Base-by-base conservation (phyloP, 2,329 filamentous ascomycete genomes). In the Cladosporium halotolerans region DNA sequence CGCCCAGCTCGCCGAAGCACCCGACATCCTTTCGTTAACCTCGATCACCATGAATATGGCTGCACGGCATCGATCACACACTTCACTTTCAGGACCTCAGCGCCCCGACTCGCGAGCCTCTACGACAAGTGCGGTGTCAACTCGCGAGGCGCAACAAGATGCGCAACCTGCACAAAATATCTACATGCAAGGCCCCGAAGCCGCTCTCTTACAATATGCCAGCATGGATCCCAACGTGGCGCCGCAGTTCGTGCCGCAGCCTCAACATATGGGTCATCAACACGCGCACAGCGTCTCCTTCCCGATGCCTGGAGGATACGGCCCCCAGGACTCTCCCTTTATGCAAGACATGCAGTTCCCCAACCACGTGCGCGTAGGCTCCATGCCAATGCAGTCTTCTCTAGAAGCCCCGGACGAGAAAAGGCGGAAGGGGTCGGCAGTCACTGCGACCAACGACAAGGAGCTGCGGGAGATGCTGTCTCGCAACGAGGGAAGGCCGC, bases 381-480 rank as follows among this genome's bases (percentile, higher is more conserved):
- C 66, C 5, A 58, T 63, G 18, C 59, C 65, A 7, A 34, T 62
- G 7, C 57, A 59, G 19, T 52, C 56, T 13, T 55, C 56, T 3
- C 53, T 58, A 10, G 64, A 66, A 39, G 64, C 72, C 38, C 61
- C 64, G 4, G 73, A 76, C 23, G 73, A 74, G 23, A 73, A 73
- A 62, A 75, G 77, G 38, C 71, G 78, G 68, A 76, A 80, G 28
- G 71, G 73, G n/a, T 77, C 80, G 28, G 79, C 84, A 45, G 84
- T 85, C 13, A 89, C 83, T 58, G 86, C 86, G 2, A 89, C 88
- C 59, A 91, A 91, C 62, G 88, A 91, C 68, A 77, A 87, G 55
- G 88, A 92, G 68, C 84, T 92, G 79, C 80, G 87, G 41, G 84
- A 88, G 63, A 76, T 92, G 46, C 86, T 89, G 58, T 73, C 76